A percentile compares a stretch with the other conserved stretches of the same genome.
These are phyloP conservation scores for Eragrostis nindensis DNA, from an alignment of 176 grass and related monocot genomes.

Conservation along the genomic window DNA sequence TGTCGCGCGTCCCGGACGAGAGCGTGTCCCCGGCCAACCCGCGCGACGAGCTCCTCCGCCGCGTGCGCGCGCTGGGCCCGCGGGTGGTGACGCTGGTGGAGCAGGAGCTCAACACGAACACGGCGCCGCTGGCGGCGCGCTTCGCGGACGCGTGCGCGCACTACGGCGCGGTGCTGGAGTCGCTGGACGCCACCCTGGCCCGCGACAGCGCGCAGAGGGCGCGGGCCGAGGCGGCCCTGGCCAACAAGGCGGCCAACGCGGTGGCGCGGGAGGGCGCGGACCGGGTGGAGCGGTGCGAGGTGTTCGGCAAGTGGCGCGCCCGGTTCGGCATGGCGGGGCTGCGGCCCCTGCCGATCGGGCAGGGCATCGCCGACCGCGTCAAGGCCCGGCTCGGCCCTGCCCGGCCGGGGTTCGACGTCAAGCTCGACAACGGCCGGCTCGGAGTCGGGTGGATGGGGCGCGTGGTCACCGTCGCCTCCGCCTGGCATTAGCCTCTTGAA, in stretches of 20 bases:
- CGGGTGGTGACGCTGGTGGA: slow-evolving; percentile 68
- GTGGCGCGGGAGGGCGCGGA: slow-evolving; percentile 66
- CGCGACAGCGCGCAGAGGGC: slow-evolving; percentile 45
- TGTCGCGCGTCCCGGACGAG: slow-evolving; percentile 81
- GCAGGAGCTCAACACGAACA: slow-evolving; percentile 85
- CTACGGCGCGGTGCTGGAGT: slow-evolving; percentile 73
- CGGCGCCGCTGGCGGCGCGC: slow-evolving; percentile 68
- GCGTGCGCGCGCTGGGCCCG: slow-evolving; percentile 68
- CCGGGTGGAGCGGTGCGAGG: slow-evolving; percentile 79
- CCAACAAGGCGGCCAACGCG: slow-evolving; percentile 54
- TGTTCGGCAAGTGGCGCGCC: slow-evolving; percentile 84
- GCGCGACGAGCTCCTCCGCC: slow-evolving; percentile 83
- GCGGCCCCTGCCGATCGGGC: slow-evolving; percentile 38
- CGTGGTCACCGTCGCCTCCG: slow-evolving; percentile 74
- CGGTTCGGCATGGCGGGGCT: slow-evolving; percentile 90
- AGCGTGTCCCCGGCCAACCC: slow-evolving; percentile 88
- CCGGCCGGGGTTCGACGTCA: slow-evolving; percentile 54
- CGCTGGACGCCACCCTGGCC: slow-evolving; percentile 49
- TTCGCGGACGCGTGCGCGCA: slow-evolving; percentile 71
- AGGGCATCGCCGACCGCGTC: slow-evolving; percentile 53
- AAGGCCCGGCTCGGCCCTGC: slow-evolving; percentile 10
- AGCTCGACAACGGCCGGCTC: slow-evolving; percentile 60
- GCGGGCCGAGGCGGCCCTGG: slow-evolving; percentile 58
- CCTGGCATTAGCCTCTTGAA: slow-evolving; percentile 56
- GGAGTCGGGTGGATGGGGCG: slow-evolving; percentile 72